Conservation (phyloP, 768 basidiomycete genomes). For the Mycena kentingensis region DNA sequence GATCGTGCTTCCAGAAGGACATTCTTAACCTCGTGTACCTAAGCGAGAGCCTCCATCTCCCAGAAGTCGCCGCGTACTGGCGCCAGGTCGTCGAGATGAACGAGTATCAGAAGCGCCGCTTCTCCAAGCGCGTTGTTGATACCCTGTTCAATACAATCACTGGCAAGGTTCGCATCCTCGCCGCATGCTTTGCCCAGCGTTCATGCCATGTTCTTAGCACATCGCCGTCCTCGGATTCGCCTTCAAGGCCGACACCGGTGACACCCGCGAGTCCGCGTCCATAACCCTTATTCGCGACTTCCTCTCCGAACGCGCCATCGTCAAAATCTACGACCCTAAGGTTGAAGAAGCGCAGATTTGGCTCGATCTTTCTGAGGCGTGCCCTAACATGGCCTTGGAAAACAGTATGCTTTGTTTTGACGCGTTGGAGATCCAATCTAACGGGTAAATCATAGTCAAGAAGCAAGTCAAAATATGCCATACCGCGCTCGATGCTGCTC, state of each 20-base stretch:
- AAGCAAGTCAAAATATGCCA: constrained; percentile 80
- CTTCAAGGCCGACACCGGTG: constrained; percentile 99
- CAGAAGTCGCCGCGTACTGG: constrained; percentile 98
- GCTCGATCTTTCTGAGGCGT: constrained; percentile 70
- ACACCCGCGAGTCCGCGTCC: constrained; percentile 96
- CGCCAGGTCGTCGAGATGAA: constrained; percentile 96
- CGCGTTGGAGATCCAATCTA: constrained; percentile 6
- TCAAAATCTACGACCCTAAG: constrained; percentile 92
- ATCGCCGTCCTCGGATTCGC: constrained; percentile 98
- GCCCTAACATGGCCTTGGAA: constrained; percentile 62
- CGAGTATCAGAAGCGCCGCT: constrained; percentile 96
- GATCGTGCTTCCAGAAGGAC: constrained; percentile 99
- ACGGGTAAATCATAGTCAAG: constrained; percentile 57
- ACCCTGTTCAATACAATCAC: constrained; percentile 99
- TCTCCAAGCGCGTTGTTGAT: constrained; percentile 95
- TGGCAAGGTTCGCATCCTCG: constrained; percentile 69
- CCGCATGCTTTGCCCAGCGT: constrained; percentile 5
- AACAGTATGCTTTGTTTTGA: constrained; percentile 53
- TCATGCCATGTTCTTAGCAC: constrained; percentile 46
- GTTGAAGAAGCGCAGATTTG: constrained; percentile 88
- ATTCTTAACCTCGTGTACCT: constrained; percentile 99
- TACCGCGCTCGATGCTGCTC: constrained; percentile 86
- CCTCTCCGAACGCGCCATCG: constrained; percentile 80
- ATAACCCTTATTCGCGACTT: constrained; percentile 96
- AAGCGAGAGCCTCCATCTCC: constrained; percentile 89